Conservation (phyloP, 345 rosid species). For the Salix purpurea region DNA sequence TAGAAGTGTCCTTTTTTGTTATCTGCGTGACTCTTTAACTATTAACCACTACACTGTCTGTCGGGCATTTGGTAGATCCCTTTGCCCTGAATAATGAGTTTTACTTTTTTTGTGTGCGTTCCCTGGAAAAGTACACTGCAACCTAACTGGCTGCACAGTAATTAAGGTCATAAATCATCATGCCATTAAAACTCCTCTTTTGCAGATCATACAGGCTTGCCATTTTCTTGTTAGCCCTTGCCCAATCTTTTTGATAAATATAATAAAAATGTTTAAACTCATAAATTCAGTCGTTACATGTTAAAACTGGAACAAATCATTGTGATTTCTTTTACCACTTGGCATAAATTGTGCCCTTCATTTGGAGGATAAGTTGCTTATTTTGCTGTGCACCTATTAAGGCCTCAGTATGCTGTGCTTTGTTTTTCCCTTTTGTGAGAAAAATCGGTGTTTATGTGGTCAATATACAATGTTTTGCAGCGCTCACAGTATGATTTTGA, state of each 20-base stretch:
- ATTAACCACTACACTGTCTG: not conserved
- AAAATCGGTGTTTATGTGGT: not conserved
- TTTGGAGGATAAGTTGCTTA: not conserved
- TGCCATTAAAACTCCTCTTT: not conserved
- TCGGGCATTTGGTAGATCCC: not conserved
- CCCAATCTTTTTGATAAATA: not conserved
- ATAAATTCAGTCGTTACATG: not conserved
- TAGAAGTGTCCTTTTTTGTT: not conserved
- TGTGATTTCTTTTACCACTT: not conserved
- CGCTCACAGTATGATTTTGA: conserved; percentile 75
- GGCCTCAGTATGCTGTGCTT: not conserved
- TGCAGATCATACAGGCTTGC: not conserved
- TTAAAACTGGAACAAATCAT: not conserved
- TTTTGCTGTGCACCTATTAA: not conserved
- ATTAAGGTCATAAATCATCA: not conserved
- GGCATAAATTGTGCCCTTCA: not conserved
- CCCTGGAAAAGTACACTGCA: not conserved
- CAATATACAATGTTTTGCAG: conserved; percentile 34
- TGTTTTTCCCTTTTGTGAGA: not conserved
- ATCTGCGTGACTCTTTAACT: not conserved
- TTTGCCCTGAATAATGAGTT: not conserved
- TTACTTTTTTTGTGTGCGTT: not conserved
- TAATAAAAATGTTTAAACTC: not conserved
- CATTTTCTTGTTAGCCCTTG: not conserved
- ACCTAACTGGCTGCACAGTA: not conserved